Evolutionary conservation across 768 basidiomycete genomes (phyloP).

Genomic region (Russula abietina): DNA sequence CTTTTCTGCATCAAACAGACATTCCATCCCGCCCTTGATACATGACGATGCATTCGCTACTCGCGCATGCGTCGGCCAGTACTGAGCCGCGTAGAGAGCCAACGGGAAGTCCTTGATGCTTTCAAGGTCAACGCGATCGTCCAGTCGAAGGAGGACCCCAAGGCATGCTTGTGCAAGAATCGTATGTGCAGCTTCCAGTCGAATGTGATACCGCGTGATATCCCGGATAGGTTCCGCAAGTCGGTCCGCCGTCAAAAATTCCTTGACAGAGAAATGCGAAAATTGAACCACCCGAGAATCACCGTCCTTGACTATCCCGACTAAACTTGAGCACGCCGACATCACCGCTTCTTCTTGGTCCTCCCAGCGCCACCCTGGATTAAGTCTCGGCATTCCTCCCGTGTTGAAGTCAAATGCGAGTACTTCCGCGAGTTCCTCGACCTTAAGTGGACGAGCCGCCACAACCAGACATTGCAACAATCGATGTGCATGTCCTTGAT

Average conservation of each 20-base stretch:
- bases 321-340: conserved; percentile 3
- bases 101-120: neutral
- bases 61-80: neutral
- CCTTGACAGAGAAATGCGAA: conserved; percentile 5
- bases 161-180: neutral
- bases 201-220: neutral
- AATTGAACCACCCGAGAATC: neutral
- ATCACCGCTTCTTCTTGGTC: neutral
- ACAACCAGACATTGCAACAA: conserved; percentile 6
- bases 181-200: neutral
- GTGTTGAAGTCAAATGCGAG: neutral
- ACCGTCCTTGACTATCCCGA: neutral
- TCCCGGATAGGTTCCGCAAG: neutral
- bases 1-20: neutral
- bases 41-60: neutral
- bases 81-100: neutral
- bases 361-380: neutral
- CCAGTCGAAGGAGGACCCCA: neutral
- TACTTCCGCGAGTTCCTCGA: conserved; percentile 2
- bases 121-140: neutral
- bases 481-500: neutral
- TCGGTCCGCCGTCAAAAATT: neutral
- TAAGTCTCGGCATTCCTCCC: neutral
- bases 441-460: neutral
- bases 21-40: neutral